Evolutionary conservation across 1,284 basidiomycete genomes (phyloP), one percentile per base, ranked within the genome.

Genomic region (Flammula alnicola): DNA sequence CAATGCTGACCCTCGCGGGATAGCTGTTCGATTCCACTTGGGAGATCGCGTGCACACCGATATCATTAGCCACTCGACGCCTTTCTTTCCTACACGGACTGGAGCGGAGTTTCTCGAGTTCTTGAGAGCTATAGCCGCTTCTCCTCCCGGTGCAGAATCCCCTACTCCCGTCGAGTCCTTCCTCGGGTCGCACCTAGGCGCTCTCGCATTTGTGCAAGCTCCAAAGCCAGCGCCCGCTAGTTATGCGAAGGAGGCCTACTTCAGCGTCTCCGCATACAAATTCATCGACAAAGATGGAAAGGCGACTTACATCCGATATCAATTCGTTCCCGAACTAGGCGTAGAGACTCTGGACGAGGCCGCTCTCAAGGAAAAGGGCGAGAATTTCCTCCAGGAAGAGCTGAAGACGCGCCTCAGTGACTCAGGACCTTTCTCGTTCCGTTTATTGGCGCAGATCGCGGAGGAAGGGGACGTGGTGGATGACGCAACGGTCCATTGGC

Each of bases 401-500:
- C 38, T 56, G 23, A 29, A 45, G 11, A 22, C 41, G 4, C 51
- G 54, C 17, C 40, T 52, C 3, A 17, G 30, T 6, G 30, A 33
- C 20, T 25, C 20, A 10, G 45, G 49, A 8, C 26, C 54, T 3
- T 50, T 52, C 27, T 39, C 46, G 5, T 52, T 52, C 44, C 44
- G 44, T 14, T 37, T 56, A 17, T 12, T 56, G 6, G 54, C 54
- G 1, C 54, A 56, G 20, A 10, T 56, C 23, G 51, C 54, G 8
- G 47, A 51, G 26, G 51, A 44, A 14, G 54, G 54, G 1, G 54
- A 56, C 23, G 31, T 49, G 12, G 51, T 51, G 10, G 32, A 52
- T 14, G 51, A 56, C 11, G 54, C 54, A 3, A 56, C 54, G 3
- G 51, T 52, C 3, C 54, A 52, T 22, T 56, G 54, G 54, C 51